Base-by-base conservation (phyloP, 129 eudicot genomes). In the Smallanthus sonchifolius region DNA sequence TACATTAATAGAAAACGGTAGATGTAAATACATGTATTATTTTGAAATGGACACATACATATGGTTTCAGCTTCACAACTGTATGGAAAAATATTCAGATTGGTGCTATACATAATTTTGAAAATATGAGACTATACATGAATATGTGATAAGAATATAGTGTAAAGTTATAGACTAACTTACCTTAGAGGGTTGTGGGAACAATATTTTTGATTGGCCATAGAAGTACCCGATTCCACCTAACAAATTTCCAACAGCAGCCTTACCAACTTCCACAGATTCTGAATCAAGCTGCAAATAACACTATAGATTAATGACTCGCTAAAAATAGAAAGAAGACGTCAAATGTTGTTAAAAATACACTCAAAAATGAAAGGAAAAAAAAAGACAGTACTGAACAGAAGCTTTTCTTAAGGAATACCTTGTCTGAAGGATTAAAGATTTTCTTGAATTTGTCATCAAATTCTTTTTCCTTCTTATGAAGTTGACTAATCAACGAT, bases 221-320 rank as follows among this genome's bases (percentile, higher is more conserved):
- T 85, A 91, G 75, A 89, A 95, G 85, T 91, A 95, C 36, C 99
- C 97, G 45, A 95, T 87, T 48, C 97, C 99, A 63, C 99, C 99
- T 75, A 95, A 75, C 83, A 95, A 54, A 84, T 95, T 95, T 52
- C 88, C 96, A 11, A 95, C 71, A 70, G 97, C 96, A 78, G 94
- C 92, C 84, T 87, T 95, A 77, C 91, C 91, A 78, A 91, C 96
- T 49, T 77, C 74, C 64, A 76, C 24, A 19, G 89, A 77, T 73
- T 87, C 94, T 40, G 83, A 49, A 72, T 84, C 86, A 76, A 87
- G 86, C 97, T 93, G 89, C 78, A 85, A 78, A 74, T 19, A 36
- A 48, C 45, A 74, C 60, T 65, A 37, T 54, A 40, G 34, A 38
- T 78, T 48, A 71, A 42, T 34, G 39, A 24, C 30, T 64, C 54